Evolutionary conservation across 176 grass and related monocot species (phyloP), one percentile per base, ranked within the genome.

Genomic region (Panicum miliaceum): DNA sequence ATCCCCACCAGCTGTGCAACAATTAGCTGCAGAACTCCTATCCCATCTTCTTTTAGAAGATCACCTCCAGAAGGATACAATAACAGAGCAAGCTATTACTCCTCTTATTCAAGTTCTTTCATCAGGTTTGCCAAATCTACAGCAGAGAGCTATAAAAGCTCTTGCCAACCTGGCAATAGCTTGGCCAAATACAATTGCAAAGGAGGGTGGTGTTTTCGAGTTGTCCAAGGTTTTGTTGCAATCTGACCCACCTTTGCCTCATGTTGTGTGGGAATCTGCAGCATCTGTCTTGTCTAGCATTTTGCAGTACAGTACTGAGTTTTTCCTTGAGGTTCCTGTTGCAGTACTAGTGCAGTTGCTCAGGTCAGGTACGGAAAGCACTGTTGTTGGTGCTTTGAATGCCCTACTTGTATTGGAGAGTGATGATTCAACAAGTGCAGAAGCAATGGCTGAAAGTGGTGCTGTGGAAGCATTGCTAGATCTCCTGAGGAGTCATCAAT

Each of bases 161-260:
- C 97, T 99, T 67, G 88, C 92, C 63, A 96, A 91, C 66, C 88
- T 99, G 89, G 85, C 92, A 73, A 83, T 99, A 85, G 88, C 90
- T 68, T 99, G 97, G 93, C 91, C 97, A 89, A 99, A 99, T 89
- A 92, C 97, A 65, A 96, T 99, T 85, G 97, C 97, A 45, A 99
- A 99, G 82, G 93, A 96, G 82, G 93, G 97, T 63, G 97, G 97
- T 76, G 97, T 99, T 64, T 94, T 94, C 81, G 93, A 99, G 84
- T 71, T 99, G 71, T 99, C 97, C 20, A 99, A 99, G 86, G 97
- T 96, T 42, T 69, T 99, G 80, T 81, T 99, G 81, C 97, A 99
- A 86, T 79, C 88, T 78, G 97, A 99, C 54, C 86, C 90, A 29
- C 93, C 97, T 42, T 96, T 99, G 90, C 94, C 97, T 83, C 89